Evolutionary conservation across 495 filamentous ascomycete genomes (phyloP), one percentile per base, ranked within the genome.

Genomic region (Pyronema domesticum): DNA sequence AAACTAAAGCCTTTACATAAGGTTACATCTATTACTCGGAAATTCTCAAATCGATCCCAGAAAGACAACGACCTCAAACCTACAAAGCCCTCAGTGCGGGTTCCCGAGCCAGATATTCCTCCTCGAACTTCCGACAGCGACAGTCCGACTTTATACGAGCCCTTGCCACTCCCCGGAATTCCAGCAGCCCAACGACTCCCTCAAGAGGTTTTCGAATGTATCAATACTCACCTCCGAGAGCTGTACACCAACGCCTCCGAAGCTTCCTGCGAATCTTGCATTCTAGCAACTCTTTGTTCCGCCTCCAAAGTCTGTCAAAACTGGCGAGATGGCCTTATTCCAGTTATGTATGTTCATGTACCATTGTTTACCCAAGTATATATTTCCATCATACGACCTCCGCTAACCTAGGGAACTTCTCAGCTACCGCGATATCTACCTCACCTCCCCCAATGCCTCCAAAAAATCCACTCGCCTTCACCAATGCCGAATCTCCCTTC

Each of bases 401-500:
- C 1, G 39, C 39, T 43, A 17, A n/a, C 13, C 13, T 17, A 43
- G 13, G 39, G 39, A 43, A 17, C 39, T 6, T 13, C 3, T 51
- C n/a, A 37, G 13, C 10, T 10, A 14, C 18, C 23, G 48, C 13
- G 23, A 47, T 47, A 23, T 15, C 11, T 47, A 47, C 7, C 13
- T 30, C 18, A 11, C 14, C 45, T 11, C 19, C 10, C 19, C 14
- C 13, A 23, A 14, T 8, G 18, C 8, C 3, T 11, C 13, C 10
- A 30, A 15, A 11, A 30, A 47, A 23, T 81, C 76, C 48, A 70
- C 11, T 3, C 10, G 9, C 2, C 15, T 11, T 1, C 13, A 78
- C 44, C 79, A 80, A 37, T 77, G 79, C 54, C 79, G 87, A 43
- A 62, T 93, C 55, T 80, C 81, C 60, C 69, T 89, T 49, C 71